These are phyloP conservation scores for Aureobasidium pullulans DNA, from an alignment of 2,329 filamentous ascomycete genomes.

Conservation along the genomic window DNA sequence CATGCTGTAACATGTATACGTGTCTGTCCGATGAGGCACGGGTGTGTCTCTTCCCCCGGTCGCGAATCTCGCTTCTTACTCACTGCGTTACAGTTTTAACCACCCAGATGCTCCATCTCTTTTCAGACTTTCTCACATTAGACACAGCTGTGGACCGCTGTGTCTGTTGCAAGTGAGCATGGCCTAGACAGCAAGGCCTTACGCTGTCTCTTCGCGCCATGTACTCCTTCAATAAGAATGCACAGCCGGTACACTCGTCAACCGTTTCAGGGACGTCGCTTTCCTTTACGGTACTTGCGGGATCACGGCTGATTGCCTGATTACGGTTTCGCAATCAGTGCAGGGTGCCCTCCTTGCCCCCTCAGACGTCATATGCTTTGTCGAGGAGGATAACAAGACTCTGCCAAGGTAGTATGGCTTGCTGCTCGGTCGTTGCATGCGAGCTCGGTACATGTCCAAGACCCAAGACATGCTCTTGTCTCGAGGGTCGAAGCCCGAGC, in stretches of 20 bases:
- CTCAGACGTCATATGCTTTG: conserved; percentile 2
- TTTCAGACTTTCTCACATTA: neutral
- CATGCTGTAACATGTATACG: neutral
- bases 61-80: neutral
- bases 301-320: conserved; percentile 9
- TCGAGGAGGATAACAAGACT: conserved; percentile 1
- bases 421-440: neutral
- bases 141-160: neutral
- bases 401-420: conserved; percentile 3
- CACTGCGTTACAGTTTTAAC: neutral
- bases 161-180: neutral
- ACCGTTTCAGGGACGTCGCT: conserved; percentile 11
- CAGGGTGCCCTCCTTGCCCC: conserved; percentile 7
- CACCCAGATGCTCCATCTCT: neutral
- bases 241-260: conserved; percentile 5
- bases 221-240: conserved; percentile 11
- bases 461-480: conserved; percentile 4
- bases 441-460: neutral
- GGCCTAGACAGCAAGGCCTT: neutral
- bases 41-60: neutral
- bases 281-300: conserved; percentile 5
- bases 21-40: neutral
- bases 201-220: conserved; percentile 2
- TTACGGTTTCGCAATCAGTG: conserved; percentile 10
- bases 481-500: neutral